Conservation (phyloP, 768 basidiomycete species). For the Pulveroboletus sp. region DNA sequence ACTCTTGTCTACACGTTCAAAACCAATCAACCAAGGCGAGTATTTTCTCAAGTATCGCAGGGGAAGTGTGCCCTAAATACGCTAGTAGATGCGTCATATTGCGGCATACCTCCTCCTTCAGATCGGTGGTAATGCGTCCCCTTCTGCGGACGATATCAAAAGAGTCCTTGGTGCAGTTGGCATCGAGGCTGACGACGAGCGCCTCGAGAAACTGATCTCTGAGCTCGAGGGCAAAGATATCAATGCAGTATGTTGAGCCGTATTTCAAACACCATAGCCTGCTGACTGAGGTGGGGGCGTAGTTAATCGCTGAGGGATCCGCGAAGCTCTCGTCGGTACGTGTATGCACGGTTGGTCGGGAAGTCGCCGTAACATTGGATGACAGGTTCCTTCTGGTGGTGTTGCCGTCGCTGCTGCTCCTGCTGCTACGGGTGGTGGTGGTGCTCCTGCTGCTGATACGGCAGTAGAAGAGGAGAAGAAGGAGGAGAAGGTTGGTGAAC, state of each 20-base stretch:
- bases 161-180: slow-evolving; percentile 82
- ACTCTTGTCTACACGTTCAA: slow-evolving; percentile 37
- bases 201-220: slow-evolving; percentile 75
- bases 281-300: slow-evolving; percentile 3
- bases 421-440: slow-evolving; percentile 42
- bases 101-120: slow-evolving; percentile 98
- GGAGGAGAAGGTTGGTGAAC: slow-evolving; percentile 68
- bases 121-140: slow-evolving; percentile 85
- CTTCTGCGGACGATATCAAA: slow-evolving; percentile 83
- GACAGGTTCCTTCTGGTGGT: slow-evolving; percentile 84
- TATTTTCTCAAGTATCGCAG: slow-evolving; percentile 1
- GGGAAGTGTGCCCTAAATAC: background rate
- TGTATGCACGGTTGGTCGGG: slow-evolving; percentile 10
- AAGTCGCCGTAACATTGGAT: slow-evolving; percentile 4
- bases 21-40: slow-evolving; percentile 42
- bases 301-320: slow-evolving; percentile 92
- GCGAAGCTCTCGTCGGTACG: slow-evolving; percentile 90
- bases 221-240: slow-evolving; percentile 91
- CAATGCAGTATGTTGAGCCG: slow-evolving; percentile 53
- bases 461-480: slow-evolving; percentile 82
- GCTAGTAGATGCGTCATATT: slow-evolving; percentile 79
- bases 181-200: slow-evolving; percentile 81
- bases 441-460: slow-evolving; percentile 47
- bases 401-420: slow-evolving; percentile 50
- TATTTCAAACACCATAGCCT: background rate